phyloP scores from a whole-genome alignment of 805 yeast genomes.

The Saccharomycopsis babjevae region DNA sequence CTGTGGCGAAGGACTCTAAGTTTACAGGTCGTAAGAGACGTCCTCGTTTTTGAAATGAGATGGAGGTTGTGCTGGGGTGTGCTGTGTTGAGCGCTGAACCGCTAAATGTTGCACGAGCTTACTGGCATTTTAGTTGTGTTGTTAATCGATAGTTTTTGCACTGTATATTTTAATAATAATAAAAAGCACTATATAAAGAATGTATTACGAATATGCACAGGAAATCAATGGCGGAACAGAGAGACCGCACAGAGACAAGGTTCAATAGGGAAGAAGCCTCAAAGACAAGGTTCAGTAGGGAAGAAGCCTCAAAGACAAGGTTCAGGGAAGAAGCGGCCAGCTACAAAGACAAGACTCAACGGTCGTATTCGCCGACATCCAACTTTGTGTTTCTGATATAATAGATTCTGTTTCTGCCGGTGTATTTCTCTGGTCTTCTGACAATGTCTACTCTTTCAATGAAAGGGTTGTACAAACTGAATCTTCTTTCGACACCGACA shows the following conservation, averaged over 20 bases:
- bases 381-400: constrained; percentile 73
- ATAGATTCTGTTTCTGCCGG: constrained; percentile 77
- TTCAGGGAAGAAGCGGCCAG: too few relatives aligned
- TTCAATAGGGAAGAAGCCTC: too few relatives aligned
- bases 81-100: too few relatives aligned
- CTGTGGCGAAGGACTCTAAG: constrained; percentile 82
- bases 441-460: constrained; percentile 69
- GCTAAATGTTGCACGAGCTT: background rate
- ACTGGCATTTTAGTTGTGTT: background rate
- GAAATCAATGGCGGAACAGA: too few relatives aligned
- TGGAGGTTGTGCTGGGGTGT: too few relatives aligned
- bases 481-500: constrained; percentile 76
- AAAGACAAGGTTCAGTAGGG: too few relatives aligned
- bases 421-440: constrained; percentile 61
- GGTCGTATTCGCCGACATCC: constrained; percentile 65
- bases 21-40: constrained; percentile 82
- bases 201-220: background rate
- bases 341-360: too few relatives aligned
- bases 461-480: constrained; percentile 73
- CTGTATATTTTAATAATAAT: background rate
- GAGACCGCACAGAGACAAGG: too few relatives aligned
- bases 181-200: background rate
- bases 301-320: too few relatives aligned
- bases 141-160: background rate
- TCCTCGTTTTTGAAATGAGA: constrained; percentile 23